Conservation (phyloP, 352 stramenopile species). For the Blastocystis hominis region DNA sequence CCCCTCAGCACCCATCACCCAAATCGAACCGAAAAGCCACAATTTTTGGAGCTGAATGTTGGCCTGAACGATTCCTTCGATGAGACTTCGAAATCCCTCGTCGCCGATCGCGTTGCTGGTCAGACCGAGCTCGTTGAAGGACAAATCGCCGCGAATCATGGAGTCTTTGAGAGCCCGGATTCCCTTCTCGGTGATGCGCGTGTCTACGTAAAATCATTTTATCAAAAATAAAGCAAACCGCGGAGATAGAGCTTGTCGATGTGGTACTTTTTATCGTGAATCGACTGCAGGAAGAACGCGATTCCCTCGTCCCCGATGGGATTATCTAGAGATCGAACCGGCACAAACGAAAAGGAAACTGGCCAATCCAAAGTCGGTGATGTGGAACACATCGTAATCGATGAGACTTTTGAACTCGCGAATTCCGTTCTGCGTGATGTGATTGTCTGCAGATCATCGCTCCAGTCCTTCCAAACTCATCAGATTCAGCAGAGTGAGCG, state of each 20-base stretch:
- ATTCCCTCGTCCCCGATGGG: constrained; percentile 30
- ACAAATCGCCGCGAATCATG: neutral
- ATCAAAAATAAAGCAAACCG: neutral
- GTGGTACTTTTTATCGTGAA: neutral
- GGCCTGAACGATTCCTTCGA: neutral
- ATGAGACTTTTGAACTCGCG: neutral
- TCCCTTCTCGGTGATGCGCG: neutral
- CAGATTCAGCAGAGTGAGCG: neutral
- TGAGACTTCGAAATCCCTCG: neutral
- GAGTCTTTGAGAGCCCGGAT: neutral
- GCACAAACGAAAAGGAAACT: neutral
- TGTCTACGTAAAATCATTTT: neutral
- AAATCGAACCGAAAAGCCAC: neutral
- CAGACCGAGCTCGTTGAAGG: constrained; percentile 10
- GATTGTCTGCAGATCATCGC: neutral
- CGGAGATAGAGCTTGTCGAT: constrained; percentile 27
- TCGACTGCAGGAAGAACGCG: neutral
- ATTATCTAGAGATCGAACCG: neutral
- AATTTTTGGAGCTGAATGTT: neutral
- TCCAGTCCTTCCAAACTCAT: neutral
- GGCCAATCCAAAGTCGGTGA: constrained; percentile 11
- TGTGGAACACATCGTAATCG: constrained; percentile 31
- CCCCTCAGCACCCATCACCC: neutral
- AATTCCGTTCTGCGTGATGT: constrained; percentile 1
- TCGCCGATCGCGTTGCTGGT: neutral